Evolutionary conservation across 1,284 basidiomycete genomes (phyloP).

Genomic region (Sanghuangporus sanghuang): DNA sequence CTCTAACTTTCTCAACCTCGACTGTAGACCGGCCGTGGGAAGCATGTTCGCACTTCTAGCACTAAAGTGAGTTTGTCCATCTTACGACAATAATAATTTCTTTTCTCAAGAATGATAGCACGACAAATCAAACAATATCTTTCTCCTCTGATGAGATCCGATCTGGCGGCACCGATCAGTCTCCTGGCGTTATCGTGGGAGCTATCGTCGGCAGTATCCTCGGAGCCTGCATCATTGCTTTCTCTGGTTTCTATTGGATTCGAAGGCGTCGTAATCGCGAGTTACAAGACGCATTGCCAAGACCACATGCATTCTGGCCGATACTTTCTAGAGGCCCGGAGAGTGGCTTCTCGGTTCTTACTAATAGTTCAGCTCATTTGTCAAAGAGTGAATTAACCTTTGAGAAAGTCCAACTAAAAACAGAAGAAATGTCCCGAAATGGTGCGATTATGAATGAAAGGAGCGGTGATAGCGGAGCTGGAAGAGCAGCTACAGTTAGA

Average conservation of each 20-base stretch:
- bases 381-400: too few species aligned
- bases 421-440: not conserved
- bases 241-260: not conserved
- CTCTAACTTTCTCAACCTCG: not conserved
- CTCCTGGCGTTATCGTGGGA: not conserved
- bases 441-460: not conserved
- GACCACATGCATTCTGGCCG: too few species aligned
- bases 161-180: not conserved
- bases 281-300: too few species aligned
- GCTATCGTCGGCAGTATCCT: slow-evolving; percentile 13
- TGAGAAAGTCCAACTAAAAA: not conserved
- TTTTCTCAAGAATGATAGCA: not conserved
- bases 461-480: not conserved
- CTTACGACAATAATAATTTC: not conserved
- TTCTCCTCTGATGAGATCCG: not conserved
- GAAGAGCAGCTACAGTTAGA: not conserved
- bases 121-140: not conserved
- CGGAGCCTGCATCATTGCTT: not conserved
- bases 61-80: slow-evolving; percentile 23
- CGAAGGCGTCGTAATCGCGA: not conserved
- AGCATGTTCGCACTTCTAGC: slow-evolving; percentile 30
- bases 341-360: too few species aligned
- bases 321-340: too few species aligned
- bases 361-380: too few species aligned
- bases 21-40: slow-evolving; percentile 30